A percentile compares a stretch with the other conserved stretches of the same genome.
phyloP scores from a whole-genome alignment of 176 grass and related monocot species.

The Paspalum notatum region DNA sequence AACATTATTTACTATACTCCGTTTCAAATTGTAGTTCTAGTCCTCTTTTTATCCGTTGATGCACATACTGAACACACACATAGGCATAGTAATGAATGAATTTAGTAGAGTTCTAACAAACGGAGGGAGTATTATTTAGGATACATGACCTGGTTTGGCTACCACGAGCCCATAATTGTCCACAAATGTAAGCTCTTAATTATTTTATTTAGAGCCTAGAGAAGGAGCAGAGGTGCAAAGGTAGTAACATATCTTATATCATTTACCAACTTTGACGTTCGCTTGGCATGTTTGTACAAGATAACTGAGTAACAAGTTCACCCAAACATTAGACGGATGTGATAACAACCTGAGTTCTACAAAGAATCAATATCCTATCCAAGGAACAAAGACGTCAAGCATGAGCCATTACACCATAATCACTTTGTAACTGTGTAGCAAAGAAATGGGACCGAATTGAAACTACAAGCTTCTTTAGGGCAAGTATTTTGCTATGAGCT shows the following conservation, averaged over 20 bases:
- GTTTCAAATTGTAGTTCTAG: too few relatives aligned
- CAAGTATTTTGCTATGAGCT: constrained; percentile 74
- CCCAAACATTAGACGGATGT: neutral
- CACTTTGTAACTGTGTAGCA: constrained; percentile 1
- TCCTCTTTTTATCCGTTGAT: too few relatives aligned
- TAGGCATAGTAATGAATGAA: too few relatives aligned
- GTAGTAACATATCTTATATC: neutral
- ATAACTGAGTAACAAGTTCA: neutral
- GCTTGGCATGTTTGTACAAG: constrained; percentile 44
- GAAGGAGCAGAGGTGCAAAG: too few relatives aligned
- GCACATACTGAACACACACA: too few relatives aligned
- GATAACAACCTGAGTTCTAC: constrained; percentile 29
- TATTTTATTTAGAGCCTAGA: too few relatives aligned
- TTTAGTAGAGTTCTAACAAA: too few relatives aligned
- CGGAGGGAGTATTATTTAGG: neutral
- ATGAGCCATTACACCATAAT: constrained; percentile 9
- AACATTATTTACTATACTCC: neutral
- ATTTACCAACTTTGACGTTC: neutral
- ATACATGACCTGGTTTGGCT: neutral
- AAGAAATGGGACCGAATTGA: constrained; percentile 21
- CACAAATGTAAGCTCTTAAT: neutral
- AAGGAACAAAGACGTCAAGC: neutral
- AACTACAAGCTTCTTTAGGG: constrained; percentile 34
- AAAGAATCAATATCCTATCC: constrained; percentile 44
- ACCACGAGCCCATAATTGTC: neutral